These are phyloP conservation scores for Pseudopithomyces maydicus DNA, from an alignment of 2,329 filamentous ascomycete genomes.

Conservation along the genomic window DNA sequence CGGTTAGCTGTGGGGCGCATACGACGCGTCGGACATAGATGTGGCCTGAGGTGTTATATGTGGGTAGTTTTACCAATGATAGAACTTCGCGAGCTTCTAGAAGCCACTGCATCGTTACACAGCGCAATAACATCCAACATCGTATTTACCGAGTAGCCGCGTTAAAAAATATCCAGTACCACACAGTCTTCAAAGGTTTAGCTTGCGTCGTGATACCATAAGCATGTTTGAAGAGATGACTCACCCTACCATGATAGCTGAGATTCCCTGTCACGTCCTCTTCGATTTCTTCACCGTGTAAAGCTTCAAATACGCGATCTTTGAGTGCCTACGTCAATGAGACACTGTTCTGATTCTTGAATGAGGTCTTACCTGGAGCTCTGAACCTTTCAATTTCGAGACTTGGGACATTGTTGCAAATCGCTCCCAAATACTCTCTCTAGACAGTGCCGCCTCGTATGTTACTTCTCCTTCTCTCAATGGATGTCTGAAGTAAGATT, in stretches of 20 bases:
- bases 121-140: neutral
- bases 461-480: neutral
- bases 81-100: no score
- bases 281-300: neutral
- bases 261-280: neutral
- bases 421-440: neutral
- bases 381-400: neutral
- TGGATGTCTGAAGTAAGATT: neutral
- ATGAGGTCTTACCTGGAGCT: neutral
- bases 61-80: no score
- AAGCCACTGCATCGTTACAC: neutral
- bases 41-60: neutral
- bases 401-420: constrained; percentile 3
- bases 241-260: neutral
- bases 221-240: neutral
- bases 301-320: neutral
- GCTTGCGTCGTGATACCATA: neutral
- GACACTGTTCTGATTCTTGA: neutral
- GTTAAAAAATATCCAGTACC: neutral
- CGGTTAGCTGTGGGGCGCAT: neutral
- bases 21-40: neutral
- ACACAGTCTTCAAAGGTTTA: neutral
- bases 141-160: neutral
- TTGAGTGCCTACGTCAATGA: neutral
- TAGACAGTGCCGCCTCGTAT: neutral